These are phyloP conservation scores for Gracilaria gracilis DNA, from an alignment of 23 red algal species.

Conservation along the genomic window DNA sequence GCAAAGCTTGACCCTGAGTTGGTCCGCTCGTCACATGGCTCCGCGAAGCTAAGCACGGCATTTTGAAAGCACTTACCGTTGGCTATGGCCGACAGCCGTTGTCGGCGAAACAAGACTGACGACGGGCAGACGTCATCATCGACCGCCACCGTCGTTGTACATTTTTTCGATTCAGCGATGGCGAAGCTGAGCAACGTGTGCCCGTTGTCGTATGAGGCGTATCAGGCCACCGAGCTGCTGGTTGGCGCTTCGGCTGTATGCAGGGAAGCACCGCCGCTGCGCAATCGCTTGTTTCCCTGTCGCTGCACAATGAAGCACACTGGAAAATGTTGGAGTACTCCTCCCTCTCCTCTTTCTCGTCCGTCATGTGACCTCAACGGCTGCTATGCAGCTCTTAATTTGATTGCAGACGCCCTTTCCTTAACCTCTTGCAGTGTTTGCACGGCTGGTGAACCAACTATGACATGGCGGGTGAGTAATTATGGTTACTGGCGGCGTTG, in stretches of 20 bases:
- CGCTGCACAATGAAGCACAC: too few species aligned
- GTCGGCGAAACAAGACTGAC: too few species aligned
- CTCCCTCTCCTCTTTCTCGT: too few species aligned
- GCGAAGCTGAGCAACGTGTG: background rate
- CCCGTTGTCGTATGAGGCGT: background rate
- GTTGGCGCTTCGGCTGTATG: background rate
- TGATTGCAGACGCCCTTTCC: too few species aligned
- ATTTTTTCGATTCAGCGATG: background rate
- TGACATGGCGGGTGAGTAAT: conserved; percentile 26
- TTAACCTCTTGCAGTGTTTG: background rate
- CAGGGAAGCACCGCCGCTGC: background rate
- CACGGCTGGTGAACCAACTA: background rate
- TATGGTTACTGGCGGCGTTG: conserved; percentile 97
- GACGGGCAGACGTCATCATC: too few species aligned
- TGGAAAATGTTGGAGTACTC: too few species aligned
- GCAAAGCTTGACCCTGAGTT: conserved; percentile 12
- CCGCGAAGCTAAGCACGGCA: conserved; percentile 64
- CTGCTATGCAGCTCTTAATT: too few species aligned
- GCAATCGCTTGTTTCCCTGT: background rate
- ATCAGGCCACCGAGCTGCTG: background rate
- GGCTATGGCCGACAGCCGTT: background rate
- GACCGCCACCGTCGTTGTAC: too few species aligned
- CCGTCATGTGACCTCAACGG: background rate
- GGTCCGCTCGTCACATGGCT: background rate
- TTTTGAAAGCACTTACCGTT: background rate